A percentile compares a stretch with the other conserved stretches of the same genome.
These are phyloP conservation scores for Petunia secreta DNA, from an alignment of 257 asterid species.

Conservation along the genomic window DNA sequence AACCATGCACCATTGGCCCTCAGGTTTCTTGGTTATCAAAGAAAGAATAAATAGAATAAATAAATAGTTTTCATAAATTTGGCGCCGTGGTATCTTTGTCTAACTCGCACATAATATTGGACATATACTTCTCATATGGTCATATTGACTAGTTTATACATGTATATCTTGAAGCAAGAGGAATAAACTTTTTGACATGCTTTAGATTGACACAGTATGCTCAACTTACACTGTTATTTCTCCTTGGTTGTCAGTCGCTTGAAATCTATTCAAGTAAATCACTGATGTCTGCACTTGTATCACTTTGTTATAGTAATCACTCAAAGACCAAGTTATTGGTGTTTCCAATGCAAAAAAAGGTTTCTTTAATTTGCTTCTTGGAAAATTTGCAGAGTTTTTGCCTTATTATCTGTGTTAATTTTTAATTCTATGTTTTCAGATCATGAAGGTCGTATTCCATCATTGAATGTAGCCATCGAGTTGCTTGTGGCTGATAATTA, in stretches of 20 bases:
- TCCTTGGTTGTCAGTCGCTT: not conserved
- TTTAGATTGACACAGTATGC: not conserved
- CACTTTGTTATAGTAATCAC: not conserved
- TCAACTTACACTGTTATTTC: not conserved
- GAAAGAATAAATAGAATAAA: too few species aligned
- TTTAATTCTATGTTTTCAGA: not conserved
- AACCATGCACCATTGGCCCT: too few species aligned
- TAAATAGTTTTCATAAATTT: too few species aligned
- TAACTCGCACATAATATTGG: not conserved
- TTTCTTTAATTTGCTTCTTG: constrained; percentile 3
- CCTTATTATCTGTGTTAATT: not conserved
- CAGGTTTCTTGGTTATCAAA: too few species aligned
- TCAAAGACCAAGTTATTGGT: not conserved
- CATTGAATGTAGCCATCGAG: not conserved
- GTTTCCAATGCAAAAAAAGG: not conserved
- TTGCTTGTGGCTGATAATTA: too few species aligned
- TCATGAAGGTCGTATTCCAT: constrained; percentile 7
- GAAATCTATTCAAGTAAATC: not conserved
- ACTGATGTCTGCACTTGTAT: not conserved
- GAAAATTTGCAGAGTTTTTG: constrained; percentile 7
- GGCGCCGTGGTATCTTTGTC: not conserved
- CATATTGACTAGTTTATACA: not conserved
- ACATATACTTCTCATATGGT: not conserved
- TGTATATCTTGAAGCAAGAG: constrained; percentile 9
- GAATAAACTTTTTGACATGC: not conserved